These are phyloP conservation scores for Cutaneotrichosporon sp. DNA, from an alignment of 1,284 basidiomycete species.

Conservation along the genomic window DNA sequence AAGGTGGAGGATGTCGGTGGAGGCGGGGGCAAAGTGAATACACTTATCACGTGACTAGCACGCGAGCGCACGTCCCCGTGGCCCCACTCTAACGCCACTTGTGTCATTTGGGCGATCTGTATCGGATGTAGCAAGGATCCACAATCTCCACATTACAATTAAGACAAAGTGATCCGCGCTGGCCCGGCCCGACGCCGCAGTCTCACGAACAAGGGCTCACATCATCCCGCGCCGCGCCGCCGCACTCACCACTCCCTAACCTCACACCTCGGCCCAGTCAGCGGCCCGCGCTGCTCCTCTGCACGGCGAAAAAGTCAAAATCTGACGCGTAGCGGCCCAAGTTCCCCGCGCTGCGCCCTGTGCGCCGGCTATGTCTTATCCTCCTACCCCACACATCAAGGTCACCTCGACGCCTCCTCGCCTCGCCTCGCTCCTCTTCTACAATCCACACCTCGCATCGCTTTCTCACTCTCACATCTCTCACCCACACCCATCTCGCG, in stretches of 20 bases:
- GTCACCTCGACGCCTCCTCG: too few relatives aligned
- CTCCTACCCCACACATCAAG: neutral
- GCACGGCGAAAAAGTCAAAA: neutral
- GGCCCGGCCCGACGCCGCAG: neutral
- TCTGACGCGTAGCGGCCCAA: neutral
- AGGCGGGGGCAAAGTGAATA: neutral
- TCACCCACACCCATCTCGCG: neutral
- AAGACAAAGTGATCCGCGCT: too few relatives aligned
- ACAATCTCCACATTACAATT: too few relatives aligned
- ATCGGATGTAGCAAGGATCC: too few relatives aligned
- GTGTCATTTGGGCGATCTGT: too few relatives aligned
- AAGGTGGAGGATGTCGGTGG: neutral
- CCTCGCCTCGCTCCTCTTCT: too few relatives aligned
- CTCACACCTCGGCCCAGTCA: too few relatives aligned
- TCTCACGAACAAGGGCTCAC: neutral
- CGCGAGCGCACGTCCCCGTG: too few relatives aligned
- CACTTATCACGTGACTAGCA: too few relatives aligned
- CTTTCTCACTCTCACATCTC: neutral
- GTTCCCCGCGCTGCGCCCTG: neutral
- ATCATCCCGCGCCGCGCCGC: neutral
- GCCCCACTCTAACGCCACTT: too few relatives aligned
- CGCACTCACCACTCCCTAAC: too few relatives aligned
- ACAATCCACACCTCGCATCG: too few relatives aligned
- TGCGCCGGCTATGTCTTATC: neutral
- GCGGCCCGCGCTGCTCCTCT: neutral